phyloP scores from a whole-genome alignment of 2,329 filamentous ascomycete genomes.

The Corynespora cassiicola region DNA sequence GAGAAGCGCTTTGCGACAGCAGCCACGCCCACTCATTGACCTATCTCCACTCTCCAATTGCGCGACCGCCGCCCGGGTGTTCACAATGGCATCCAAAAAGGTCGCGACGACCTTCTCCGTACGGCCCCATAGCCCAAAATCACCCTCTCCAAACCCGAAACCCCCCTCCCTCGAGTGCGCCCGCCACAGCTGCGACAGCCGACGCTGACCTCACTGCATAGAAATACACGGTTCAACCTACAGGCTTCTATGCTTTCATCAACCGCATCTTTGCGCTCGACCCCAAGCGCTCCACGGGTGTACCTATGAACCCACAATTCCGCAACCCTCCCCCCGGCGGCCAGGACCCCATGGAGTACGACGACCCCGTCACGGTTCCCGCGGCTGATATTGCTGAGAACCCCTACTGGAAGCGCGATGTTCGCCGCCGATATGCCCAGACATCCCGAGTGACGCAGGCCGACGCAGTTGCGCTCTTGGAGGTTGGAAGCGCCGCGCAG shows the following conservation, averaged over 20 bases:
- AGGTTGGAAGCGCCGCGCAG: conserved; percentile 78
- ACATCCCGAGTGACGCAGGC: conserved; percentile 81
- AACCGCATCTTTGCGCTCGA: conserved; percentile 82
- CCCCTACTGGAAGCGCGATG: conserved; percentile 95
- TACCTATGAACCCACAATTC: conserved; percentile 92
- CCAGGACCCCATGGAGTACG: conserved; percentile 73
- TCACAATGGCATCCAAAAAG: conserved; percentile 40
- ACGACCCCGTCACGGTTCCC: conserved; percentile 84
- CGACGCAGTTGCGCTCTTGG: conserved; percentile 84
- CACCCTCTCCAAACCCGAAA: conserved; percentile 5
- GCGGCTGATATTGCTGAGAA: conserved; percentile 89
- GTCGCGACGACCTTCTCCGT: conserved; percentile 38
- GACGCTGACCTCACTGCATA: conserved; percentile 48
- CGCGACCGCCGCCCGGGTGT: conserved; percentile 15
- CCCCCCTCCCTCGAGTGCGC: conserved; percentile 13
- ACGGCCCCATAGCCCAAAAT: conserved; percentile 16
- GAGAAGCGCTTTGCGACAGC: conserved; percentile 19
- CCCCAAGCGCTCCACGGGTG: conserved; percentile 84
- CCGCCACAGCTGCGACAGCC: conserved; percentile 2
- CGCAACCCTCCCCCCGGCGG: conserved; percentile 83
- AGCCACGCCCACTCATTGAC: conserved; percentile 28
- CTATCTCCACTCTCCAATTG: conserved; percentile 22
- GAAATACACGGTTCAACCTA: conserved; percentile 96
- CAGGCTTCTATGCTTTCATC: conserved; percentile 84
- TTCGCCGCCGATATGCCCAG: conserved; percentile 80